Base-by-base conservation (phyloP, 805 yeast genomes). In the Metahyphopichia silvanorum region DNA sequence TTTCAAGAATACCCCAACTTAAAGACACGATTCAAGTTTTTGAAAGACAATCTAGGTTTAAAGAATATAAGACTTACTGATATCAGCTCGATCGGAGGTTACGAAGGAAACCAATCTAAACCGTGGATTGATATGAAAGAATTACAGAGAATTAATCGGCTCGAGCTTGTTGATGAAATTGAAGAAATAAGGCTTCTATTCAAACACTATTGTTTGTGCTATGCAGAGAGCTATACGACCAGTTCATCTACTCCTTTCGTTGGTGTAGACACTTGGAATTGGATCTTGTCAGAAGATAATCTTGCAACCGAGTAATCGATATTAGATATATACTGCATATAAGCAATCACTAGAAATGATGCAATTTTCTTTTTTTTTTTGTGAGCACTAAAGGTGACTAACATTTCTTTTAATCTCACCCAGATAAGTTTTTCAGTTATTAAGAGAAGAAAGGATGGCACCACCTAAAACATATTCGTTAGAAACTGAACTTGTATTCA, bases 111-210 rank as follows among this genome's bases (percentile, higher is more conserved):
- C 38, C 33, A 31, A 54, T 34, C 34, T 47, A 63, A 10, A 52
- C 55, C 51, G 42, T 79, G 86, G 84, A 53, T 77, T 2, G 40
- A 40, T 7, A 30, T 23, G 0, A 50, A 46, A 1, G 83, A 75
- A 20, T 45, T 55, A 15, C 47, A 42, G 6, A 48, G 83, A 19
- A 69, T 83, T 1, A 63, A 67, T 34, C 42, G 57, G 15, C 62
- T 84, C 23, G 93, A 85, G 52, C 58, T 82, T 42, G 63, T 85
- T 14, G 94, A 84, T 53, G 94, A 84, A 52, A 53, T 81, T 4
- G 94, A 84, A 53, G 94, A 84, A 46, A 68, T 84, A 50, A 55
- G 64, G 33, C 57, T 84, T 24, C 61, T 84, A 28, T 70, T 81
- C 38, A 58, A 61, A 21, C 94, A 84, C 53, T 84, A 84, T 46